phyloP scores from a whole-genome alignment of 108 stramenopile genomes.

The Nannochloropsis granulata region DNA sequence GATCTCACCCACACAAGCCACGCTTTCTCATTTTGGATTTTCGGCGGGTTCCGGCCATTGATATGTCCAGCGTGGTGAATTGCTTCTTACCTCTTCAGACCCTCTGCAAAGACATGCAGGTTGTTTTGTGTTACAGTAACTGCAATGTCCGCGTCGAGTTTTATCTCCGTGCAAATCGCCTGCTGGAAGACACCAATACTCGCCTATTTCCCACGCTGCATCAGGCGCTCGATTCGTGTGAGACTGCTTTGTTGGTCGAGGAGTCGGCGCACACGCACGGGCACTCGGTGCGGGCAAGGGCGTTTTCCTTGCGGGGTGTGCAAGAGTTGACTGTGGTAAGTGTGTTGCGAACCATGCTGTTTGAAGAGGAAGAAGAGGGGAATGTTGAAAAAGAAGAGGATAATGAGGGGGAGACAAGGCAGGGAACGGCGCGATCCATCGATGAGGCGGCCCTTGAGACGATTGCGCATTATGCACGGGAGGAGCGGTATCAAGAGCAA shows the following conservation, averaged over 20 bases:
- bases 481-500: slow-evolving; percentile 1
- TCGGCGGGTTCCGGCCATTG: neutral
- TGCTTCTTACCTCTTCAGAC: slow-evolving; percentile 26
- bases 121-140: neutral
- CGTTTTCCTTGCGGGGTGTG: neutral
- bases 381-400: too few species aligned
- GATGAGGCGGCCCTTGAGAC: neutral
- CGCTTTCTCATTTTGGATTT: neutral
- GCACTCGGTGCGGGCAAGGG: neutral
- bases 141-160: neutral
- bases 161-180: neutral
- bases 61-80: slow-evolving; percentile 13
- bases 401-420: neutral
- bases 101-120: slow-evolving; percentile 5
- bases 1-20: too few species aligned
- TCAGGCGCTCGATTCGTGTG: slow-evolving; percentile 20
- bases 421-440: neutral
- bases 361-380: neutral
- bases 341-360: neutral
- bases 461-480: neutral
- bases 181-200: slow-evolving; percentile 1
- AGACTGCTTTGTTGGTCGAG: slow-evolving; percentile 3
- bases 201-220: slow-evolving; percentile 8
- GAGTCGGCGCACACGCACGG: neutral
- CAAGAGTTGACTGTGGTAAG: neutral